Percentiles rank a stretch among this genome's conserved stretches.
Evolutionary conservation across 805 yeast species (phyloP).

Genomic region (Candida koratica): DNA sequence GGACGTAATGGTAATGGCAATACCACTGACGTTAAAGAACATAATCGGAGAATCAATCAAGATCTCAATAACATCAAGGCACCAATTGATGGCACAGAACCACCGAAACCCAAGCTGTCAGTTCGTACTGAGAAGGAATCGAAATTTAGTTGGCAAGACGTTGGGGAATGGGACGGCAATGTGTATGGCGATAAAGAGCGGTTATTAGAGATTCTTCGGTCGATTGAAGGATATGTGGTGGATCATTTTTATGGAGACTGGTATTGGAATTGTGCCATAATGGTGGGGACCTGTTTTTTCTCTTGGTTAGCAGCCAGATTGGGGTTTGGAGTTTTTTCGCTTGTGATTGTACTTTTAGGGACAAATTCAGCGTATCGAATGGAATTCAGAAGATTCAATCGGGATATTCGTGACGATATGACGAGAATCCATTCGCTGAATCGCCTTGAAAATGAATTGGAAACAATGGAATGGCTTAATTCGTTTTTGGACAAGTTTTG

Average conservation of each 20-base stretch:
- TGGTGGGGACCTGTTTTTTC: slow-evolving; percentile 68
- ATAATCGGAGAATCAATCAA: slow-evolving; percentile 16
- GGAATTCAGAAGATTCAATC: slow-evolving; percentile 71
- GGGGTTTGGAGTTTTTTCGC: slow-evolving; percentile 62
- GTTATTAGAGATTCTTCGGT: slow-evolving; percentile 24
- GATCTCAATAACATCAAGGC: slow-evolving; percentile 12
- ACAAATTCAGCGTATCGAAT: slow-evolving; percentile 65
- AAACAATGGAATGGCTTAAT: slow-evolving; percentile 80
- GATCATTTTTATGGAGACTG: slow-evolving; percentile 71
- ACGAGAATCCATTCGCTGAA: slow-evolving; percentile 60
- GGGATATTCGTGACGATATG: slow-evolving; percentile 75
- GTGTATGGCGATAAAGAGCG: slow-evolving; percentile 21
- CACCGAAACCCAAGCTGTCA: slow-evolving; percentile 19
- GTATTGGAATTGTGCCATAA: slow-evolving; percentile 62
- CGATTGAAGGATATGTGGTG: slow-evolving; percentile 54
- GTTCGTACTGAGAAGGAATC: slow-evolving; percentile 26
- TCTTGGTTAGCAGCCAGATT: slow-evolving; percentile 63
- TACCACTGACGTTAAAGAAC: slow-evolving; percentile 17
- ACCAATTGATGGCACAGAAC: slow-evolving; percentile 16
- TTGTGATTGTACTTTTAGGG: slow-evolving; percentile 55
- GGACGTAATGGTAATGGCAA: slow-evolving; percentile 18
- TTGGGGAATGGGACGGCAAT: slow-evolving; percentile 34
- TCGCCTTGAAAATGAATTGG: slow-evolving; percentile 57
- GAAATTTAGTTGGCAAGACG: slow-evolving; percentile 40
- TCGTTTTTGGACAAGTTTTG: slow-evolving; percentile 75